Evolutionary conservation across 1,284 basidiomycete species (phyloP).

Genomic region (Mycena citricolor): DNA sequence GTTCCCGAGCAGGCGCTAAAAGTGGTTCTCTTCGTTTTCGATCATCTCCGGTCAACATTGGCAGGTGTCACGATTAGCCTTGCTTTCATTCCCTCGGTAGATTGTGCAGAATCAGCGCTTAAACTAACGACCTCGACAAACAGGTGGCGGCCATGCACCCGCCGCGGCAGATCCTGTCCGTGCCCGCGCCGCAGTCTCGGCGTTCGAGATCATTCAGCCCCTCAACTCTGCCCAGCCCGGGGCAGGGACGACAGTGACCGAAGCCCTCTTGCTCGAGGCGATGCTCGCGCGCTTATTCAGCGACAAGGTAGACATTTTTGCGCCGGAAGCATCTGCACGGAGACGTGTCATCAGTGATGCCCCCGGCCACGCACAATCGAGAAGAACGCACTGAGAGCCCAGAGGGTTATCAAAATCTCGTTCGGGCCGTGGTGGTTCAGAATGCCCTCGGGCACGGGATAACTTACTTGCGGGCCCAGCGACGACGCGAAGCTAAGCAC

Average conservation of each 20-base stretch:
- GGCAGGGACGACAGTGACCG: slow-evolving; percentile 32
- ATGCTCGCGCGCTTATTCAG: slow-evolving; percentile 32
- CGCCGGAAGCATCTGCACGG: slow-evolving; percentile 35
- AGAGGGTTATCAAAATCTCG: slow-evolving; percentile 39
- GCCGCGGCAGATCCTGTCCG: too few relatives aligned
- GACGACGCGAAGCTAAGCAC: slow-evolving; percentile 31
- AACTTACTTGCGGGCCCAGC: slow-evolving; percentile 35
- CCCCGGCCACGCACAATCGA: background rate
- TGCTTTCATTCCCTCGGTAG: too few relatives aligned
- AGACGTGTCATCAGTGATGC: background rate
- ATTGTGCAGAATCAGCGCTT: too few relatives aligned
- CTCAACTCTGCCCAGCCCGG: slow-evolving; percentile 36
- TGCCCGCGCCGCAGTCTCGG: too few relatives aligned
- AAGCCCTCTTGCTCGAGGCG: slow-evolving; percentile 35
- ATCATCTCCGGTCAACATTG: too few relatives aligned
- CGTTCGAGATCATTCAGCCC: slow-evolving; percentile 22
- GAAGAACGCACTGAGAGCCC: slow-evolving; percentile 37
- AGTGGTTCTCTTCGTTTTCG: too few relatives aligned
- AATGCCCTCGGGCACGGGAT: slow-evolving; percentile 42
- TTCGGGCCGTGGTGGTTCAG: slow-evolving; percentile 41
- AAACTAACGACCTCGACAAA: too few relatives aligned
- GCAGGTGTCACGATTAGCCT: too few relatives aligned
- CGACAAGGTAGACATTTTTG: slow-evolving; percentile 35
- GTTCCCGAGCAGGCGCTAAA: too few relatives aligned
- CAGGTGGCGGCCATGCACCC: too few relatives aligned